These are phyloP conservation scores for Evansstolkia leycettana DNA, from an alignment of 495 filamentous ascomycete species.

Conservation along the genomic window DNA sequence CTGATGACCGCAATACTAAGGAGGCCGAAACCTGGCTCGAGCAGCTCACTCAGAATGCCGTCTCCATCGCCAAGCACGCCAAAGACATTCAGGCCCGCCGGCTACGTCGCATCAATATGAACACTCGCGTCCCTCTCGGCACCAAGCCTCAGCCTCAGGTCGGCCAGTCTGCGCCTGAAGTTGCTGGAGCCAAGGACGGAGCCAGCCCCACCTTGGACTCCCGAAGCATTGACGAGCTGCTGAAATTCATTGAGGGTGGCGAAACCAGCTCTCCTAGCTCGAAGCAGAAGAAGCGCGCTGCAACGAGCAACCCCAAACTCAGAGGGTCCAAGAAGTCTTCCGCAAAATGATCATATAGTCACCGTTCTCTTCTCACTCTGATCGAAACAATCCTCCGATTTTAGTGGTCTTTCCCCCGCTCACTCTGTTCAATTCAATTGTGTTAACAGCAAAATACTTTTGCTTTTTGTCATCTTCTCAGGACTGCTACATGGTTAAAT, in stretches of 20 bases:
- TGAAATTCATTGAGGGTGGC: constrained; percentile 76
- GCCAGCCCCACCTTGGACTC: constrained; percentile 41
- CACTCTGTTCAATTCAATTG: constrained; percentile 7
- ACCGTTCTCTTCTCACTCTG: background rate
- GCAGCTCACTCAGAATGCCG: constrained; percentile 88
- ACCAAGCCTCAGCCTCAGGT: constrained; percentile 39
- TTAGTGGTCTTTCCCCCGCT: background rate
- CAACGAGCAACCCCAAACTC: constrained; percentile 60
- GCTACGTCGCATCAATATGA: constrained; percentile 46
- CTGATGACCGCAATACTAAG: constrained; percentile 89
- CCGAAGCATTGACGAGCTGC: constrained; percentile 71
- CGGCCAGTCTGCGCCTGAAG: constrained; percentile 39
- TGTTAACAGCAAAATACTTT: constrained; percentile 26
- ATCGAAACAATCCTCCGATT: too few species aligned
- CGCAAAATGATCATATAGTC: constrained; percentile 4
- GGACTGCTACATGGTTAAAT: constrained; percentile 8
- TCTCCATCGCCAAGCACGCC: constrained; percentile 81
- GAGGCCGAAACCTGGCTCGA: constrained; percentile 92
- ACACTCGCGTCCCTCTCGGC: constrained; percentile 38
- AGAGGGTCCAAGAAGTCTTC: constrained; percentile 36
- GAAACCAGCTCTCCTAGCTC: constrained; percentile 43
- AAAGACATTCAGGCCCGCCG: constrained; percentile 70
- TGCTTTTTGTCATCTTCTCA: constrained; percentile 5
- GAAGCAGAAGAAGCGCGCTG: constrained; percentile 52
- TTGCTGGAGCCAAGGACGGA: constrained; percentile 25